phyloP scores from a whole-genome alignment of 139 green algal species.

The Asterochloris erici region DNA sequence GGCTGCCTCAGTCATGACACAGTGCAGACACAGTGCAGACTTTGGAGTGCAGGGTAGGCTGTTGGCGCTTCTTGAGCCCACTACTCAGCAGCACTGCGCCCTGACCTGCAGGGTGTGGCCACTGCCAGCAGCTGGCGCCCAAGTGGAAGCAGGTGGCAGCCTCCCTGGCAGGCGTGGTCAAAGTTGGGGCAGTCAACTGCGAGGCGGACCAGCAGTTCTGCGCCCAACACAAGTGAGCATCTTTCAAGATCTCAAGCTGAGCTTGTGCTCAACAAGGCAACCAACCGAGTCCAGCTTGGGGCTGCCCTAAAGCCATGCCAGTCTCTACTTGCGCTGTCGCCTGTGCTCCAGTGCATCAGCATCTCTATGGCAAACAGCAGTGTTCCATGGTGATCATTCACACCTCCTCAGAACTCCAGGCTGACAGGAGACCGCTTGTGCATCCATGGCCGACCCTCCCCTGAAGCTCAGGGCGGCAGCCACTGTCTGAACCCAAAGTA shows the following conservation, averaged over 20 bases:
- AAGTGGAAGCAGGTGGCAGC: conserved; percentile 68
- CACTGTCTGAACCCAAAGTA: too few relatives aligned
- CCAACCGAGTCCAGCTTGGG: too few relatives aligned
- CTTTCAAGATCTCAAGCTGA: too few relatives aligned
- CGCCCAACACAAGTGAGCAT: background rate
- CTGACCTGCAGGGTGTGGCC: conserved; percentile 17
- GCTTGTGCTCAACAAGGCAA: background rate
- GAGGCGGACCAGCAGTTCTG: conserved; percentile 56
- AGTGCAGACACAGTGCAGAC: background rate
- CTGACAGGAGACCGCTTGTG: too few relatives aligned
- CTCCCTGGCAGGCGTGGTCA: conserved; percentile 68
- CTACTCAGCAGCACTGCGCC: background rate
- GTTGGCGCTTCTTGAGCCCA: background rate
- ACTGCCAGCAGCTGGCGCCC: conserved; percentile 52
- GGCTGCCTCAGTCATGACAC: background rate
- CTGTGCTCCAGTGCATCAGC: background rate
- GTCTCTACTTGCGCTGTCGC: background rate
- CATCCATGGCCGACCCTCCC: too few relatives aligned
- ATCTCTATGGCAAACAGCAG: background rate
- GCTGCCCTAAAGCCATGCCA: background rate
- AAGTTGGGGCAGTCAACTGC: conserved; percentile 79
- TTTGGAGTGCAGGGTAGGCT: background rate
- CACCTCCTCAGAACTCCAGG: too few relatives aligned
- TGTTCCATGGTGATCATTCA: background rate
- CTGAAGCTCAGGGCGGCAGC: too few relatives aligned